Conservation (phyloP, 75 land plant species). For the Gnetum montanum region DNA sequence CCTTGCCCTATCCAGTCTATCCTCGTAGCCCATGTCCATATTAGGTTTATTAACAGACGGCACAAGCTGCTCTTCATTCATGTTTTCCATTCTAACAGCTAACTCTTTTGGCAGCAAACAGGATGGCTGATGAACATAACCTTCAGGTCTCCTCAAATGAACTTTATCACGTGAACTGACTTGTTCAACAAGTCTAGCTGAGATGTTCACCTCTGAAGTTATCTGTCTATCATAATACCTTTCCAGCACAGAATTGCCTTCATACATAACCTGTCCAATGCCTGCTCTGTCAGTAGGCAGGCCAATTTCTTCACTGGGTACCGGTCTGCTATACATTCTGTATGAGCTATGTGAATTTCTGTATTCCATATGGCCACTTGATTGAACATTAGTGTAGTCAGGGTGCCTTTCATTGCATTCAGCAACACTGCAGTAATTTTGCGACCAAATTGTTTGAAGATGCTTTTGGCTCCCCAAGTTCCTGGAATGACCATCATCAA, state of each 20-base stretch:
- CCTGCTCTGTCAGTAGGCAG: neutral
- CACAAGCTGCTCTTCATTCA: constrained; percentile 1
- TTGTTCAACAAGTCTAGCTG: neutral
- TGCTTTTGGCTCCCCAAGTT: neutral
- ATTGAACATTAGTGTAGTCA: neutral
- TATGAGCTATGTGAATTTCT: neutral
- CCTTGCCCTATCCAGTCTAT: constrained; percentile 6
- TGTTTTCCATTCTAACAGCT: neutral
- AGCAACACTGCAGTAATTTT: neutral
- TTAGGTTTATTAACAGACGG: neutral
- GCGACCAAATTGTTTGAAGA: neutral
- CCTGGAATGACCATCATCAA: neutral
- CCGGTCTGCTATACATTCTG: no score
- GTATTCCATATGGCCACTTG: neutral
- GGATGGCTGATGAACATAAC: neutral
- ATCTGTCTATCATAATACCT: neutral
- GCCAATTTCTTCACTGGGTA: neutral
- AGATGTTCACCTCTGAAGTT: neutral
- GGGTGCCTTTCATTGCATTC: neutral
- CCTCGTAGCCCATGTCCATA: neutral
- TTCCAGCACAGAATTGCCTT: neutral
- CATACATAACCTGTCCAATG: constrained; percentile 1
- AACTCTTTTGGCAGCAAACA: neutral
- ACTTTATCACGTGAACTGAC: neutral
- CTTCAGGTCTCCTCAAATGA: neutral